Percentiles rank a stretch among this genome's conserved stretches.
These are phyloP conservation scores for Neonothopanus nambi DNA, from an alignment of 1,284 basidiomycete species.

Conservation along the genomic window DNA sequence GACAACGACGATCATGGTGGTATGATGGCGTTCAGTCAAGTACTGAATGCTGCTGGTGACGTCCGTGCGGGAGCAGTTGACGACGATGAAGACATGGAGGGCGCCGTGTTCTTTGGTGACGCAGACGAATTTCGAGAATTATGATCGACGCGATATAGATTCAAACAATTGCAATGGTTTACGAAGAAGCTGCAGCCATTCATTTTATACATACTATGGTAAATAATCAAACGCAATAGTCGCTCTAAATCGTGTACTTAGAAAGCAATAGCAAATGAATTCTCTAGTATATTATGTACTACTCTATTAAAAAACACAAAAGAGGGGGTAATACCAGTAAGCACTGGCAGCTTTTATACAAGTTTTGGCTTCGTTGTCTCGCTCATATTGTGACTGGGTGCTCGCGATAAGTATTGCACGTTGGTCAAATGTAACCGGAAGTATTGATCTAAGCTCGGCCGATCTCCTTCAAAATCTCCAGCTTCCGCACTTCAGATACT, in stretches of 20 bases:
- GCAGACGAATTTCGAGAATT: slow-evolving; percentile 71
- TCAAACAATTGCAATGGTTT: not conserved
- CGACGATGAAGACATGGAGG: slow-evolving; percentile 76
- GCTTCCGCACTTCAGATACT: slow-evolving; percentile 57
- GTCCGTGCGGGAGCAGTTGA: slow-evolving; percentile 55
- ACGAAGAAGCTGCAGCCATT: slow-evolving; percentile 14
- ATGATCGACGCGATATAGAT: slow-evolving; percentile 30
- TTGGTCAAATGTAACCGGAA: too few species aligned
- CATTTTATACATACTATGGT: too few species aligned
- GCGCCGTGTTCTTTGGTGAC: slow-evolving; percentile 73
- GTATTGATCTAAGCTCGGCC: slow-evolving; percentile 65
- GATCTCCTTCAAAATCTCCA: slow-evolving; percentile 75
- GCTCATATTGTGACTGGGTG: too few species aligned
- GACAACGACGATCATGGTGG: slow-evolving; percentile 48
- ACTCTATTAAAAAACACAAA: too few species aligned
- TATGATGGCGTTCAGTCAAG: slow-evolving; percentile 75
- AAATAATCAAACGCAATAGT: too few species aligned
- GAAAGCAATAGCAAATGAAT: too few species aligned
- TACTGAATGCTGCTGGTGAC: slow-evolving; percentile 59
- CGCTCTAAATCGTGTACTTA: too few species aligned
- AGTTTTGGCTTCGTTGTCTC: too few species aligned
- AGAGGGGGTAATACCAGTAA: too few species aligned
- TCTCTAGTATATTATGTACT: too few species aligned
- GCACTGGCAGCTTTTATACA: too few species aligned
- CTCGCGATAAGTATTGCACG: too few species aligned